These are phyloP conservation scores for Aspergillus terreus DNA, from an alignment of 2,329 filamentous ascomycete species.

Conservation along the genomic window DNA sequence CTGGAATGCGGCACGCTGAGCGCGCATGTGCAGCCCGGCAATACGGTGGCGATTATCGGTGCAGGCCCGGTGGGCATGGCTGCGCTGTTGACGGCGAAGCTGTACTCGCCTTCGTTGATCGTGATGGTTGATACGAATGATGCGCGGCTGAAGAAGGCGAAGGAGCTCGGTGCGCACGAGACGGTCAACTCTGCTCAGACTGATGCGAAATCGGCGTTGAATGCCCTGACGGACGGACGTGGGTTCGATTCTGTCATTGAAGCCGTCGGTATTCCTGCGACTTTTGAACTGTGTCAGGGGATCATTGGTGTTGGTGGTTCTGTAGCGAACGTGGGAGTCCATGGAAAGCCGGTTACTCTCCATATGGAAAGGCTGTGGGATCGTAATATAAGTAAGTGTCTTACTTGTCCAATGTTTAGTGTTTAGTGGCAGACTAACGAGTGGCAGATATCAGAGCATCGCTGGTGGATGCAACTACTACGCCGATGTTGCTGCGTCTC, in stretches of 20 bases:
- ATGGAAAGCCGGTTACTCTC: background rate
- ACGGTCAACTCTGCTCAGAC: background rate
- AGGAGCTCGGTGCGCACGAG: background rate
- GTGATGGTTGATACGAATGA: background rate
- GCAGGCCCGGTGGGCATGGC: constrained; percentile 5
- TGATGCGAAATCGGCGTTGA: background rate
- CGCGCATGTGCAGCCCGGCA: constrained; percentile 17
- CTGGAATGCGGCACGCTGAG: background rate
- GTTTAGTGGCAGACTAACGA: background rate
- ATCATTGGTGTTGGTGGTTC: background rate
- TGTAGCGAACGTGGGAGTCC: background rate
- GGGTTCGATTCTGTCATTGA: background rate
- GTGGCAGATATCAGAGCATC: background rate
- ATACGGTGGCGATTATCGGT: constrained; percentile 1
- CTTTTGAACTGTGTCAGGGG: background rate
- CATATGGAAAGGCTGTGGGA: background rate
- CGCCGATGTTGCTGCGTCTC: background rate
- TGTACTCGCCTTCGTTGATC: background rate
- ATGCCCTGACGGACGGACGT: background rate
- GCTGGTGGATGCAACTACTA: constrained; percentile 1
- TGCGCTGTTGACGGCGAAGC: background rate
- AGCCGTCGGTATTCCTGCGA: background rate
- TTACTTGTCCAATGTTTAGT: background rate
- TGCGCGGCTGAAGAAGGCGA: background rate
- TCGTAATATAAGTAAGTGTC: background rate